Conservation (phyloP, 805 yeast species). For the Ogataea trehaloabstinens region DNA sequence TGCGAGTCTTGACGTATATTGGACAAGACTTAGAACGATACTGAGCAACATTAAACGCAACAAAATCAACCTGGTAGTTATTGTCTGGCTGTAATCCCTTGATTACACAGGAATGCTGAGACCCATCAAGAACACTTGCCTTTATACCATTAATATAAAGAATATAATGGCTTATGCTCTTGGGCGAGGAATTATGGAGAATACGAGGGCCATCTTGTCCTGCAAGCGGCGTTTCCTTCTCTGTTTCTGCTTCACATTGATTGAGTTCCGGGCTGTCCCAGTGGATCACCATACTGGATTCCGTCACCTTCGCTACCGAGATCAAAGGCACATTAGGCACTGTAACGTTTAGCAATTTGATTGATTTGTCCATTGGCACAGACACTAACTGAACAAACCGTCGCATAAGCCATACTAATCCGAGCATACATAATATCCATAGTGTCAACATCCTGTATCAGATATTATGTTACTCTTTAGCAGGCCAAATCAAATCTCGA, state of each 20-base stretch:
- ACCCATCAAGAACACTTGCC: conserved; percentile 33
- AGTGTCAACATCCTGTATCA: conserved; percentile 16
- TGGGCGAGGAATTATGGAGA: conserved; percentile 20
- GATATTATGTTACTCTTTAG: too few species aligned
- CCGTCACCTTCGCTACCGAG: conserved; percentile 53
- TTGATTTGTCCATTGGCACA: conserved; percentile 46
- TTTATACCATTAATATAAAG: conserved; percentile 41
- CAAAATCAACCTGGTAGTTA: conserved; percentile 42
- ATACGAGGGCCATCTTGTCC: conserved; percentile 25
- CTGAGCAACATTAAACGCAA: conserved; percentile 38
- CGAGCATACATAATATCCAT: conserved; percentile 21
- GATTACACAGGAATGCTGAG: conserved; percentile 35
- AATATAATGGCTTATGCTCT: conserved; percentile 33
- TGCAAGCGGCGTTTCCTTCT: conserved; percentile 5
- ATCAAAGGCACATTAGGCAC: conserved; percentile 56
- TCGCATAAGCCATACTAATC: conserved; percentile 29
- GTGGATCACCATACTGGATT: conserved; percentile 46
- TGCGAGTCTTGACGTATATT: conserved; percentile 39
- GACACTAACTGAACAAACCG: conserved; percentile 27
- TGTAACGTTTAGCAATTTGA: conserved; percentile 46
- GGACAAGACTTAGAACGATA: conserved; percentile 42
- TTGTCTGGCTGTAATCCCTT: conserved; percentile 33
- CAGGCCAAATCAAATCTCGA: too few species aligned
- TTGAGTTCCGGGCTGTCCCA: conserved; percentile 42
- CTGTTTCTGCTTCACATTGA: conserved; percentile 6